Evolutionary conservation across 805 yeast species (phyloP).

Genomic region (Osmozyma mogii): DNA sequence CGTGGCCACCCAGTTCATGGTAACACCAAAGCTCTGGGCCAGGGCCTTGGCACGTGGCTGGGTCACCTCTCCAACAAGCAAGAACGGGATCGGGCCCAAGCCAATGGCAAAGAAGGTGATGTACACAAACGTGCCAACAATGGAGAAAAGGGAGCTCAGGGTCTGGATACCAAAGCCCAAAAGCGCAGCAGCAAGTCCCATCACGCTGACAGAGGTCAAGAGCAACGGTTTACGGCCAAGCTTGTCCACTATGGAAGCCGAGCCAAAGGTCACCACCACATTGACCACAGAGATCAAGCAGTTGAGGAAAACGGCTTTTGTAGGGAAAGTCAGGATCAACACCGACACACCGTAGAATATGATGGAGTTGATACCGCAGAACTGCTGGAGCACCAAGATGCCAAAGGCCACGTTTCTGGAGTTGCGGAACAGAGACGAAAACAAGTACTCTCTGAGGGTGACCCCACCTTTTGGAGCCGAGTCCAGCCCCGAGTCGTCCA

Average conservation of each 20-base stretch:
- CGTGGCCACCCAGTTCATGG: conserved; percentile 87
- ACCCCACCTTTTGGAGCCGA: conserved; percentile 14
- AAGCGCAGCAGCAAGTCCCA: conserved; percentile 58
- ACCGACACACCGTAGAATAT: conserved; percentile 90
- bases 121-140: conserved; percentile 59
- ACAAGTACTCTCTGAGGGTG: conserved; percentile 37
- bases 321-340: conserved; percentile 63
- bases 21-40: conserved; percentile 91
- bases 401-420: conserved; percentile 63
- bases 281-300: conserved; percentile 71
- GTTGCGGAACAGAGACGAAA: conserved; percentile 41
- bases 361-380: conserved; percentile 88
- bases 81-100: conserved; percentile 91
- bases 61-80: conserved; percentile 82
- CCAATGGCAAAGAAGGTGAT: conserved; percentile 88
- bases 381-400: conserved; percentile 78
- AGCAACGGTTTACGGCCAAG: conserved; percentile 72
- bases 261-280: conserved; percentile 60
- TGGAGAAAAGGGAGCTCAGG: conserved; percentile 41
- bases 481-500: conserved; percentile 1
- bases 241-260: conserved; percentile 71
- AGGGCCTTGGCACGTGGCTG: conserved; percentile 70
- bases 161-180: conserved; percentile 60
- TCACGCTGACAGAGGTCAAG: conserved; percentile 52
- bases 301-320: conserved; percentile 62